Evolutionary conservation across 768 basidiomycete species (phyloP).

Genomic region (Termitomyces sp.): DNA sequence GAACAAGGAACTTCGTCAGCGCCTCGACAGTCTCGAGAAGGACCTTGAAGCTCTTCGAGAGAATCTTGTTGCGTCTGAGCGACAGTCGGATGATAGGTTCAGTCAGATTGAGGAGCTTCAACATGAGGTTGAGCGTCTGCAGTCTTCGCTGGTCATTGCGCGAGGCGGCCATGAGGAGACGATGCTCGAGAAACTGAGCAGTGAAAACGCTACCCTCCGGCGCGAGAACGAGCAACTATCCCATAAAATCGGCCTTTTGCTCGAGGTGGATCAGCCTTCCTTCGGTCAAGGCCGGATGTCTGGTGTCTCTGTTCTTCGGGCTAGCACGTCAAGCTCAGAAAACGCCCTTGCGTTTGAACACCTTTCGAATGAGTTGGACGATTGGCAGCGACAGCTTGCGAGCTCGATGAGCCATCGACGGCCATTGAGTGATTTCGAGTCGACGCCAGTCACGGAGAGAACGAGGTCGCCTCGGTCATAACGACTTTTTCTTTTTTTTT

Average conservation of each 20-base stretch:
- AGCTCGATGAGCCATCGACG: conserved; percentile 73
- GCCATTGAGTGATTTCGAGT: conserved; percentile 68
- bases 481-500: conserved; percentile 19
- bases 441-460: conserved; percentile 50
- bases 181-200: conserved; percentile 72
- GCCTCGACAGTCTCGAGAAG: conserved; percentile 68
- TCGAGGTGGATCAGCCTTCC: conserved; percentile 78
- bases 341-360: conserved; percentile 72
- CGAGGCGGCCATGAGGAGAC: conserved; percentile 76
- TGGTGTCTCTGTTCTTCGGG: conserved; percentile 47
- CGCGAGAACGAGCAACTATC: conserved; percentile 85
- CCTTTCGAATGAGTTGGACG: conserved; percentile 76
- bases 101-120: conserved; percentile 75
- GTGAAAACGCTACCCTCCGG: conserved; percentile 73
- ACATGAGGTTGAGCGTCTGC: conserved; percentile 71
- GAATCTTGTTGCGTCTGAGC: conserved; percentile 63
- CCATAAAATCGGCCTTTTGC: conserved; percentile 85
- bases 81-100: conserved; percentile 74
- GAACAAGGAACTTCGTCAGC: conserved; percentile 70
- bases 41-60: conserved; percentile 70
- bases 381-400: conserved; percentile 81
- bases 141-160: conserved; percentile 65
- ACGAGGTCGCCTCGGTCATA: conserved; percentile 53
- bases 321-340: conserved; percentile 79
- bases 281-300: conserved; percentile 65